A percentile compares a stretch with the other conserved stretches of the same genome.
These are phyloP conservation scores for Spathaspora hagerdaliae DNA, from an alignment of 805 yeast species.

Conservation along the genomic window DNA sequence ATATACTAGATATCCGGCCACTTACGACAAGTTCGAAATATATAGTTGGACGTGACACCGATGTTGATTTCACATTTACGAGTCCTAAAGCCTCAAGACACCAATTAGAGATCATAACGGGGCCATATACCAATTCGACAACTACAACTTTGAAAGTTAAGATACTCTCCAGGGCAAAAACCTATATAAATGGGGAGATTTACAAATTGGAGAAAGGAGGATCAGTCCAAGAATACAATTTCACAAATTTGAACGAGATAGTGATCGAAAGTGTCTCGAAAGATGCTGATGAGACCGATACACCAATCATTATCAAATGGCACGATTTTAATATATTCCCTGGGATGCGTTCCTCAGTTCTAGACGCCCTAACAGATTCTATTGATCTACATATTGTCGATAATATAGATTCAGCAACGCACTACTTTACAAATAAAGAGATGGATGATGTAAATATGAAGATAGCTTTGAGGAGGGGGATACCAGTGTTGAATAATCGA, in stretches of 20 bases:
- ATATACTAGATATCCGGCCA: conserved; percentile 5
- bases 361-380: background rate
- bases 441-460: conserved; percentile 11
- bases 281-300: conserved; percentile 8
- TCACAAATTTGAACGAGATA: conserved; percentile 4
- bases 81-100: conserved; percentile 28
- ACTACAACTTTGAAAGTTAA: conserved; percentile 14
- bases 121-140: background rate
- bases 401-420: conserved; percentile 17
- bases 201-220: conserved; percentile 16
- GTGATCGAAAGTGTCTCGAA: conserved; percentile 6
- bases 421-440: conserved; percentile 15
- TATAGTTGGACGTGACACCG: conserved; percentile 26
- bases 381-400: conserved; percentile 16
- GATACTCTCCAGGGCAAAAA: conserved; percentile 27
- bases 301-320: conserved; percentile 17
- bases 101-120: conserved; percentile 20
- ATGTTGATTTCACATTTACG: conserved; percentile 22
- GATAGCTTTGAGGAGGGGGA: conserved; percentile 23
- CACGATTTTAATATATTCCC: conserved; percentile 11
- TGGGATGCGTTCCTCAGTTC: background rate
- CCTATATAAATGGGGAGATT: conserved; percentile 22
- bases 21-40: conserved; percentile 11
- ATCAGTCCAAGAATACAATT: background rate
- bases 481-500: conserved; percentile 21